Conservation (phyloP, 2,329 filamentous ascomycete species). For the Chrysoporthe austroafricana region DNA sequence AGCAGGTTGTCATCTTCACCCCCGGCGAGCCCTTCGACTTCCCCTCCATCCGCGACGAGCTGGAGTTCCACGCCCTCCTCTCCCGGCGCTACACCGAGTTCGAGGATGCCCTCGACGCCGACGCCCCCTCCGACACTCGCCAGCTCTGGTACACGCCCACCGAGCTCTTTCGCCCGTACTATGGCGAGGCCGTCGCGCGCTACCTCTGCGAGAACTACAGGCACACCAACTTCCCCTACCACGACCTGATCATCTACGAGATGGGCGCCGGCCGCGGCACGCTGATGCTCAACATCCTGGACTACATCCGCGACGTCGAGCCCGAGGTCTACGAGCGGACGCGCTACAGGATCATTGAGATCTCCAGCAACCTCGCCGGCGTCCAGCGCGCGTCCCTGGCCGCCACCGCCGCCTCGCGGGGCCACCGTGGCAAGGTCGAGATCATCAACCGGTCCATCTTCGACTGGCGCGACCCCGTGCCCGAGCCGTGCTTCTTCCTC, state of each 20-base stretch:
- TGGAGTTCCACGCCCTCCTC: slow-evolving; percentile 78
- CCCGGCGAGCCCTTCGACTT: slow-evolving; percentile 93
- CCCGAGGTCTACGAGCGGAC: slow-evolving; percentile 93
- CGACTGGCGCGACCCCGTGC: slow-evolving; percentile 87
- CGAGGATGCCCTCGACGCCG: slow-evolving; percentile 82
- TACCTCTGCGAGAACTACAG: slow-evolving; percentile 97
- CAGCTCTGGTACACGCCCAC: slow-evolving; percentile 99
- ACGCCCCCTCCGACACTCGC: slow-evolving; percentile 71
- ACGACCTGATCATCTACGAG: slow-evolving; percentile 97
- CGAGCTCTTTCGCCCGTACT: slow-evolving; percentile 94
- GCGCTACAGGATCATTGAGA: slow-evolving; percentile 94
- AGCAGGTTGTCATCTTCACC: slow-evolving; percentile 94
- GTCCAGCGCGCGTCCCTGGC: slow-evolving; percentile 75
- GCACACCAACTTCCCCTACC: slow-evolving; percentile 89
- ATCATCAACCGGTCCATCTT: slow-evolving; percentile 96
- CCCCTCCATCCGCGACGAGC: slow-evolving; percentile 76
- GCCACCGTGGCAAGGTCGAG: slow-evolving; percentile 84
- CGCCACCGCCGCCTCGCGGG: slow-evolving; percentile 67
- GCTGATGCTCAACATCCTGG: slow-evolving; percentile 95
- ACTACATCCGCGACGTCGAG: slow-evolving; percentile 89
- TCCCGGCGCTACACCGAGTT: slow-evolving; percentile 85
- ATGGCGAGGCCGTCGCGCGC: slow-evolving; percentile 95
- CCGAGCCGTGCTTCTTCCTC: slow-evolving; percentile 94
- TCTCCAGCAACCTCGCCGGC: slow-evolving; percentile 78
- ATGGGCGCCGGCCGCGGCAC: slow-evolving; percentile 98